Evolutionary conservation across 2,329 filamentous ascomycete genomes (phyloP), one percentile per base, ranked within the genome.

Genomic region (Magnaporthales sp.): DNA sequence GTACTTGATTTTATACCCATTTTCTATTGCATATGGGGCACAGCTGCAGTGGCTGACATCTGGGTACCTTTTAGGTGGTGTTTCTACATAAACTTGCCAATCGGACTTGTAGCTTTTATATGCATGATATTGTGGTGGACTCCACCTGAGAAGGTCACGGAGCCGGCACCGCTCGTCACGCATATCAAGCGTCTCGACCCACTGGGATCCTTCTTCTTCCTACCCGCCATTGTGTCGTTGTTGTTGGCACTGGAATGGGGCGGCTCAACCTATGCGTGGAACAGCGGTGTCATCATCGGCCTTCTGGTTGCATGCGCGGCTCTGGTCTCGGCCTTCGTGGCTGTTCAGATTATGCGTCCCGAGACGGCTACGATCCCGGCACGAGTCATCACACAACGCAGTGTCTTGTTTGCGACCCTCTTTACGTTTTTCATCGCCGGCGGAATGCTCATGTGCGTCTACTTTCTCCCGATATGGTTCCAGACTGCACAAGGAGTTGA

Each of bases 221-320:
- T 89, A 19, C 86, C 87, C 0, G 81, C 81, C 32, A 80, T 88
- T 54, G 79, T 88, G 15, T 86, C 81, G 68, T 82, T 89, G 51
- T 75, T 90, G 3, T 77, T 90, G 5, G 87, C 87, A 1, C 77
- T 90, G 38, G 84, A 89, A 71, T 89, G 86, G 86, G 86, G 85
- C 65, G 86, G 86, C 3, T 79, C 80, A 2, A 79, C 74, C 2
- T 84, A 86, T 70, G 68, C 77, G 0, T 88, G 85, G 86, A 76
- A 73, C 54, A 79, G 77, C 69, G 82, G 81, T 76, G 80, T 81
- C 60, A 80, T 86, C 66, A 81, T 87, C 63, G 70, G 82, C 8
- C 77, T 88, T n/a, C 79, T 88, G 9, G 76, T 80, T 60, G 69
- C 86, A 10, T 86, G 84, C 67, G 82, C 72, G 0, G 70, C 82